Evolutionary conservation across 2,329 filamentous ascomycete genomes (phyloP), one percentile per base, ranked within the genome.

Genomic region (Nemania abortiva): DNA sequence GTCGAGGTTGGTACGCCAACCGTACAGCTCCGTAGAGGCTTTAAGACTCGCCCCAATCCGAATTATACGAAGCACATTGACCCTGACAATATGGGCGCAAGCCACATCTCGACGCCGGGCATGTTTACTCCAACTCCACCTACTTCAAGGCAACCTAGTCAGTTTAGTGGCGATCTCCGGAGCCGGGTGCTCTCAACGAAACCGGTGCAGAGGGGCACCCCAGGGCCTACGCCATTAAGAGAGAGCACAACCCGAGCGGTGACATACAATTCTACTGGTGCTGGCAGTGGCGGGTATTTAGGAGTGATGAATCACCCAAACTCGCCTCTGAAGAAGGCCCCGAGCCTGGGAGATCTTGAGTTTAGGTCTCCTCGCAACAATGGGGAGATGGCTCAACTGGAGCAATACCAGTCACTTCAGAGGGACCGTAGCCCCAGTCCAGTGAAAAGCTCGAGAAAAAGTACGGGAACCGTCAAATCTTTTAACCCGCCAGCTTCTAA

Each of bases 21-120:
- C 1, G 88, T 88, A 0, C 81, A 89, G 56, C 84, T 97, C 73
- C 91, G 91, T 68, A 90, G 92, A 54, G 89, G 89, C 1, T 98
- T 97, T 80, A 87, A 89, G 71, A 92, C 92, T 1, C 92, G 94
- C 67, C 91, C 93, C 4, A 98, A 98, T 77, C 90, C 92, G 0
- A 93, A 92, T 77, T 96, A 96, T 77, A 81, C 88, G 37, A 88
- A 87, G 68, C 89, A 94, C 73, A 87, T 94, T 71, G 90, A 95
- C 74, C 90, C 92, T 0, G 90, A 95, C 55, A 76, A 65, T 63
- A 78, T 24, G 56, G 78, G 72, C 34, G 79, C 77, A 57, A 79
- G 74, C 70, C 79, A 77, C 72, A 39, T 47, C n/a, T 78, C 81
- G 81, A 80, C 76, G 63, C 79, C 81, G 54, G 81, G 80, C 73